Percentiles rank a stretch among this genome's conserved stretches.
Conservation (phyloP, 176 grass and related monocot species). For the Aechmea fasciata region DNA sequence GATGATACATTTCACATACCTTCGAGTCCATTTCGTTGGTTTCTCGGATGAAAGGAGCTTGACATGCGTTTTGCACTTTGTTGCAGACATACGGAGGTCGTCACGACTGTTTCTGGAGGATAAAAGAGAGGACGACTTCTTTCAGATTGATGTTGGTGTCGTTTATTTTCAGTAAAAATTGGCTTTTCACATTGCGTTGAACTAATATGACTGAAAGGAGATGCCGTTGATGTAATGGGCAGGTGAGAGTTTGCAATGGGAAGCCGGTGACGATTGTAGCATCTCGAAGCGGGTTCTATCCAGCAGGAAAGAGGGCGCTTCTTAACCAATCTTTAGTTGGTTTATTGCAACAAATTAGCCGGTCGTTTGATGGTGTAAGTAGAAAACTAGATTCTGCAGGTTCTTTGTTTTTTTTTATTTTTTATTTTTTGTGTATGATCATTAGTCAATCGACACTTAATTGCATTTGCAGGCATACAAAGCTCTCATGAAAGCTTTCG, state of each 20-base stretch:
- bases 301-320: conserved; percentile 56
- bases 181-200: background rate
- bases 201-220: background rate
- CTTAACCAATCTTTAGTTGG: conserved; percentile 62
- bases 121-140: conserved; percentile 81
- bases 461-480: conserved; percentile 72
- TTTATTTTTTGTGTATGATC: conserved; percentile 6
- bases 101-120: conserved; percentile 61
- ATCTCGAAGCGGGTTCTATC: conserved; percentile 72
- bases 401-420: conserved; percentile 1
- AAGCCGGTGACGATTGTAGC: conserved; percentile 74
- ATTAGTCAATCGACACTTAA: conserved; percentile 12
- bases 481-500: conserved; percentile 85
- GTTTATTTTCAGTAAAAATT: conserved; percentile 8
- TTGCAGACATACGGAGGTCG: conserved; percentile 79
- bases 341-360: conserved; percentile 70
- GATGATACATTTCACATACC: background rate
- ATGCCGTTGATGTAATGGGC: background rate
- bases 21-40: background rate
- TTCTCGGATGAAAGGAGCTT: background rate
- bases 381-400: background rate
- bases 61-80: background rate
- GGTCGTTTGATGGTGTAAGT: conserved; percentile 81
- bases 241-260: conserved; percentile 88
- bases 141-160: conserved; percentile 86